These are phyloP conservation scores for Colletotrichum tamarilloi DNA, from an alignment of 2,329 filamentous ascomycete species.

Conservation along the genomic window DNA sequence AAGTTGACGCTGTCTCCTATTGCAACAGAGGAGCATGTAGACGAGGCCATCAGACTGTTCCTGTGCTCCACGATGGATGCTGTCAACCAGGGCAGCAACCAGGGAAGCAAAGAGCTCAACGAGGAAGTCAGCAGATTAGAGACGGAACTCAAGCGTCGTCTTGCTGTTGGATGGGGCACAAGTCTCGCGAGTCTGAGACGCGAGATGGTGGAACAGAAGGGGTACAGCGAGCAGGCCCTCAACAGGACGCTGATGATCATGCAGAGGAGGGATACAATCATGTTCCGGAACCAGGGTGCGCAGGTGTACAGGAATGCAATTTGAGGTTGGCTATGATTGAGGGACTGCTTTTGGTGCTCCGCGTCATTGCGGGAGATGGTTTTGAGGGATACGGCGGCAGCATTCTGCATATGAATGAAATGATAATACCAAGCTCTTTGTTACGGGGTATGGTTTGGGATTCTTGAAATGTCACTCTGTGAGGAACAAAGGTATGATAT, in stretches of 20 bases:
- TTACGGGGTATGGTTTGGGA: neutral
- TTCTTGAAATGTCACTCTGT: neutral
- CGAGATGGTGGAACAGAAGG: conserved; percentile 92
- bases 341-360: neutral
- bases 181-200: conserved; percentile 85
- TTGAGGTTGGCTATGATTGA: conserved; percentile 46
- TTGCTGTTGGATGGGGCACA: conserved; percentile 96
- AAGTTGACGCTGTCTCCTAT: conserved; percentile 89
- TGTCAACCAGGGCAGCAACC: conserved; percentile 87
- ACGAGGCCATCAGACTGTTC: conserved; percentile 97
- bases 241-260: conserved; percentile 87
- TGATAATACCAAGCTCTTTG: conserved; percentile 24
- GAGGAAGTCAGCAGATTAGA: conserved; percentile 90
- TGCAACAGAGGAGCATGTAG: conserved; percentile 90
- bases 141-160: conserved; percentile 84
- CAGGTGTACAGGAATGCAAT: conserved; percentile 81
- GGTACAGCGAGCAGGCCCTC: conserved; percentile 87
- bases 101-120: conserved; percentile 88
- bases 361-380: neutral
- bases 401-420: conserved; percentile 29
- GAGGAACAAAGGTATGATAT: neutral
- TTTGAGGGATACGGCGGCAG: conserved; percentile 10
- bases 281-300: conserved; percentile 80
- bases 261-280: conserved; percentile 87
- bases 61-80: conserved; percentile 98